phyloP scores from a whole-genome alignment of 768 basidiomycete species.

The Leucocoprinus leucothites region DNA sequence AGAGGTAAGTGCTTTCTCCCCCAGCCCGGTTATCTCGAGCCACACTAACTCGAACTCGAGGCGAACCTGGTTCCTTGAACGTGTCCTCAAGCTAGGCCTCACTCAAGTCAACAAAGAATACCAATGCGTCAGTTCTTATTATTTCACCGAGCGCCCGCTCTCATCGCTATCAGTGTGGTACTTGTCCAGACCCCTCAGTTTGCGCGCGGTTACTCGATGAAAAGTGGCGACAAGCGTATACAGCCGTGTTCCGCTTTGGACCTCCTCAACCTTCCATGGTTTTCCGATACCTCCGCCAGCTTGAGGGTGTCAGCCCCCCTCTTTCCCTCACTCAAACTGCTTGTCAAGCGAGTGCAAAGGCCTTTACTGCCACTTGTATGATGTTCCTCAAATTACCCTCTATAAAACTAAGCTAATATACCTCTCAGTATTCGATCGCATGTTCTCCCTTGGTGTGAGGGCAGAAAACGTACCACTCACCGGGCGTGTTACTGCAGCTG shows the following conservation, averaged over 20 bases:
- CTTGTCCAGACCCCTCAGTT: slow-evolving; percentile 74
- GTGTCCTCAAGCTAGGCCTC: slow-evolving; percentile 87
- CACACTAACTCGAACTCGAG: slow-evolving; percentile 31
- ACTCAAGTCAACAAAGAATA: slow-evolving; percentile 91
- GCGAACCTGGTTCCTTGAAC: slow-evolving; percentile 93
- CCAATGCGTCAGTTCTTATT: slow-evolving; percentile 64
- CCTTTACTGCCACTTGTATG: slow-evolving; percentile 82
- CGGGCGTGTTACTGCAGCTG: slow-evolving; percentile 61
- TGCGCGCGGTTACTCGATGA: slow-evolving; percentile 89
- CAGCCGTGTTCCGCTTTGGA: slow-evolving; percentile 83
- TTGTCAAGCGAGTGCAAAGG: slow-evolving; percentile 87
- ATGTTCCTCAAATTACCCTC: slow-evolving; percentile 13
- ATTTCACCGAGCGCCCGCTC: neutral
- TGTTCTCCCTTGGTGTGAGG: slow-evolving; percentile 87
- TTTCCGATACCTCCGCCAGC: slow-evolving; percentile 84
- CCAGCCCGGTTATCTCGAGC: neutral
- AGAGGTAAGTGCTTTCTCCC: slow-evolving; percentile 48
- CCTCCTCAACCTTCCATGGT: slow-evolving; percentile 91
- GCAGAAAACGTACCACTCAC: slow-evolving; percentile 62
- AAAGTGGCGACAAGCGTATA: slow-evolving; percentile 89
- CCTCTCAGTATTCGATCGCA: slow-evolving; percentile 73
- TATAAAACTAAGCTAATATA: slow-evolving; percentile 1
- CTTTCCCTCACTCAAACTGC: slow-evolving; percentile 81
- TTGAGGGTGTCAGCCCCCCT: slow-evolving; percentile 90
- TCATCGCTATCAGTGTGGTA: slow-evolving; percentile 52